Evolutionary conservation across 2,329 filamentous ascomycete species (phyloP), one percentile per base, ranked within the genome.

Genomic region (Alternaria burnsii): DNA sequence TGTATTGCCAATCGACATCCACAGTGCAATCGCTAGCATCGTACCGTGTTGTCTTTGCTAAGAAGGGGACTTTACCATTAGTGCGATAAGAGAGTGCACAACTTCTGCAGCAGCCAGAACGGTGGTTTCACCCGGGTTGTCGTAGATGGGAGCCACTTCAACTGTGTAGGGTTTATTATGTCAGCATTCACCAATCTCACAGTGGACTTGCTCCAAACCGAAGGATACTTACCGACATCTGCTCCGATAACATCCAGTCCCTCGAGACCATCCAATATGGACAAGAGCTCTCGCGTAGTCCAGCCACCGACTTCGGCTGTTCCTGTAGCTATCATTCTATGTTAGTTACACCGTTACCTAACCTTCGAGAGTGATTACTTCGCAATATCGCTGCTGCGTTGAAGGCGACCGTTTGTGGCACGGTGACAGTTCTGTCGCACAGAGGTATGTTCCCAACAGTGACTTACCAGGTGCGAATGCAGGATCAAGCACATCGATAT

Each of bases 241-340:
- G 84, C 86, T 3, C 86, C 86, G 30, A 89, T 79, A 18, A 89
- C 80, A 52, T 87, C 82, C 48, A 89, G 65, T 0, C 86, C 86
- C 41, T 80, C 80, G n/a, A 89, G 78, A 1, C 86, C 86, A 65
- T 87, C 85, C 22, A 89, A 74, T 58, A 88, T 85, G 0, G 84
- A 85, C 41, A 87, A 74, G 24, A 89, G 74, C 67, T 89, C 87
- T 38, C 87, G 81, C 0, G 86, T 88, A 0, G 82, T 84, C 87
- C 87, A 89, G 3, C 87, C 87, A 46, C 87, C 87, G 2, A 86
- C 85, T 70, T 89, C 87, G 10, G 86, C 82, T 1, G 87, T 88
- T 3, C 87, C 87, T 0, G 87, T 88, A 9, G 81, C 85, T 77
- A 55, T 38, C 24, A 3, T 38, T 7, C 9, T 9, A 7, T 18